Evolutionary conservation across 768 basidiomycete genomes (phyloP).

Genomic region (Serendipita vermifera): DNA sequence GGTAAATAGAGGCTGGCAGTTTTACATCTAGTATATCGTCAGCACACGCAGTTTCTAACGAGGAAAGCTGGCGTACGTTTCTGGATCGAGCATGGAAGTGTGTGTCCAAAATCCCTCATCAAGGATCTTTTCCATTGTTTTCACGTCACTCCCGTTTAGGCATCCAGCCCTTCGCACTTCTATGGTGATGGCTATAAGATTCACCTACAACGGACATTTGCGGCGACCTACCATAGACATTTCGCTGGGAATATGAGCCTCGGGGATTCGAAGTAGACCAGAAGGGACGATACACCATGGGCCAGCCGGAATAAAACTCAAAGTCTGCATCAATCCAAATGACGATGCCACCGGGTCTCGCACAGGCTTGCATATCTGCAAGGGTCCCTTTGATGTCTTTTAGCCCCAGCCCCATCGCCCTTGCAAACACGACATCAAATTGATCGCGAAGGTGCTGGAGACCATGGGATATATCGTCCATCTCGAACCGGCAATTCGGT

Average conservation of each 20-base stretch:
- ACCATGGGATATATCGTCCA: conserved; percentile 10
- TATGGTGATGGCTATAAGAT: not conserved
- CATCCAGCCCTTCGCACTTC: not conserved
- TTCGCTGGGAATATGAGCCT: not conserved
- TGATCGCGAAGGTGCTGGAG: conserved; percentile 2
- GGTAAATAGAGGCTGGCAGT: not conserved
- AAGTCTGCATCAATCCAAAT: conserved; percentile 1
- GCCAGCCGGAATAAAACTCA: not conserved
- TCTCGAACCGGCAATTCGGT: conserved; percentile 11
- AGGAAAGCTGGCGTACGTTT: not conserved
- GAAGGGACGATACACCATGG: not conserved
- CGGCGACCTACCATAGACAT: not conserved
- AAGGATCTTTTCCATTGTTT: not conserved
- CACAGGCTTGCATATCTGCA: not conserved
- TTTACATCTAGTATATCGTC: not conserved
- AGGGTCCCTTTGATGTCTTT: not conserved
- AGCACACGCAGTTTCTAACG: not conserved
- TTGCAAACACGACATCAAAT: conserved; percentile 11
- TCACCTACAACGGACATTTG: not conserved
- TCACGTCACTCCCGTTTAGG: too few species aligned
- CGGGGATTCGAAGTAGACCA: not conserved
- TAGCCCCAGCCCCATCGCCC: conserved; percentile 3
- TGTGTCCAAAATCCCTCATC: not conserved
- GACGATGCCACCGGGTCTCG: conserved; percentile 1
- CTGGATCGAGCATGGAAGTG: not conserved